Evolutionary conservation across 139 green algal genomes (phyloP), one percentile per base, ranked within the genome.

Genomic region (Parachlorella kessleri): DNA sequence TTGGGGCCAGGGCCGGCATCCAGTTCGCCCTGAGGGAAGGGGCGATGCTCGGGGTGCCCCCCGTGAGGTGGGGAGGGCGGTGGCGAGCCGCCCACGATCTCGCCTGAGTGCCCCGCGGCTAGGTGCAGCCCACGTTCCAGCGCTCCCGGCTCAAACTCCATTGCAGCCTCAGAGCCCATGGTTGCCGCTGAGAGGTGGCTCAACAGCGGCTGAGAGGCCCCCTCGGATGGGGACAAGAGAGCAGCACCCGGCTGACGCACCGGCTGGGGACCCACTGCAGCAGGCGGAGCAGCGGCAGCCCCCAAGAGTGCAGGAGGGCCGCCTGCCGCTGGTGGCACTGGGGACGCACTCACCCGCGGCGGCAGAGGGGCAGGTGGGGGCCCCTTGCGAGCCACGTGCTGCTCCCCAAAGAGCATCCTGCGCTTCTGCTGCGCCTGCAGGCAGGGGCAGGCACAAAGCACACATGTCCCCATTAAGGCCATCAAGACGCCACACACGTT

Each of bases 361-460:
- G 10, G 39, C 41, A 7, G 70, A 40, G 6, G 70, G 24, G 42
- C 68, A 38, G 30, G 26, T 37, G 36, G 10, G 36, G 67, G 35
- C 14, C 18, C 67, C 67, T 35, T 7, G 36, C 14, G 21, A 18
- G 37, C 28, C 67, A 55, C 10, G 23, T 41, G 48, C 48, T 33
- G 48, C n/a, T 85, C 69, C 6, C 84, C 83, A 75, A 89, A 88
- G 55, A 89, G 77, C 71, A 86, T 75, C 48, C 80, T 71, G 33
- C 38, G 68, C 76, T 88, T 88, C 36, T 88, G 65, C 77, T 76
- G 54, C 32, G 72, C 71, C 28, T 82, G 28, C 28, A 64, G 42
- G 69, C 9, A 18, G 48, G 48, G 21, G 21, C 21, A 59, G 48
- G 48, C 48, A 59, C 48, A 59, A 59, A 18, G 48, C 14, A 18